Conservation (phyloP, 2,329 filamentous ascomycete genomes). For the Phialophora tarda region DNA sequence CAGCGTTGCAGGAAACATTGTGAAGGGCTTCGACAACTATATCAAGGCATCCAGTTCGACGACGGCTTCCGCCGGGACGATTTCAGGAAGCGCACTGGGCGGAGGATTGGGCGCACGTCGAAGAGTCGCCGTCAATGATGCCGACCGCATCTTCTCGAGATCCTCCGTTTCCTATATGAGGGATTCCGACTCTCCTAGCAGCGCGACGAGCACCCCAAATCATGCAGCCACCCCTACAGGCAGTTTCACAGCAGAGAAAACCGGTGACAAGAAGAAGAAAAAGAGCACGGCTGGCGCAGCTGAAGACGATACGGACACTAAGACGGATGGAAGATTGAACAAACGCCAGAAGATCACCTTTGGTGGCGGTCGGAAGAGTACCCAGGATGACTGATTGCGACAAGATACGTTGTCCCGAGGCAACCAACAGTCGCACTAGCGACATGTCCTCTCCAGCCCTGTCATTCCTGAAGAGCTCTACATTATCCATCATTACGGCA, state of each 20-base stretch:
- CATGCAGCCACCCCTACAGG: conserved; percentile 53
- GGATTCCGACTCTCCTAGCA: conserved; percentile 41
- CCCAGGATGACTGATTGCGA: conserved; percentile 38
- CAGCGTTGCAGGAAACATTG: conserved; percentile 84
- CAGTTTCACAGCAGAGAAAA: conserved; percentile 47
- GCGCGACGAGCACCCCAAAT: conserved; percentile 54
- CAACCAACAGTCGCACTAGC: not conserved
- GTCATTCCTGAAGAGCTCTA: not conserved
- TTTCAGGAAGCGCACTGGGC: conserved; percentile 42
- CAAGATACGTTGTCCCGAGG: not conserved
- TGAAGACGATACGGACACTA: conserved; percentile 43
- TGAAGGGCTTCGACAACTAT: conserved; percentile 97
- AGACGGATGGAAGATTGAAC: conserved; percentile 25
- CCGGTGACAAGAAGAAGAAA: conserved; percentile 52
- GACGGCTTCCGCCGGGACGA: conserved; percentile 55
- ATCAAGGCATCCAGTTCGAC: conserved; percentile 78
- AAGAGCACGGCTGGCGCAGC: conserved; percentile 45
- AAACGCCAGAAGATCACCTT: conserved; percentile 41
- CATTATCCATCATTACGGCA: not conserved
- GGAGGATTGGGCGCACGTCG: conserved; percentile 45
- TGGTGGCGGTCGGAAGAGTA: conserved; percentile 31
- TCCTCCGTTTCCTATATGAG: conserved; percentile 56
- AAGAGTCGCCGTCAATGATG: conserved; percentile 53
- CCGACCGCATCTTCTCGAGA: conserved; percentile 55
- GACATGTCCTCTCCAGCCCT: not conserved